Conservation (phyloP, 306 rosid genomes). For the Vigna angularis region DNA sequence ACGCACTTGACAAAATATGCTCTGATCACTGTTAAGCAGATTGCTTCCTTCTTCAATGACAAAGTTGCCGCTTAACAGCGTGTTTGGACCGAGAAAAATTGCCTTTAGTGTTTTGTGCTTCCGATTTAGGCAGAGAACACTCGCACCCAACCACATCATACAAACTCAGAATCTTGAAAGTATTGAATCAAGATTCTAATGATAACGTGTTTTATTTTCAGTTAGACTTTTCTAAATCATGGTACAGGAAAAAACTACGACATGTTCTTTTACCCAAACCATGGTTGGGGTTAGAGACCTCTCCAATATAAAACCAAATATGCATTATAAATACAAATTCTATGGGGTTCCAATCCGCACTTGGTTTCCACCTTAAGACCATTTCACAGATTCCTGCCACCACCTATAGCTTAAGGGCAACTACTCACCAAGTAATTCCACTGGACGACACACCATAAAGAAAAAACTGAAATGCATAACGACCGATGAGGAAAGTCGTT, state of each 20-base stretch:
- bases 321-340: conserved; percentile 14
- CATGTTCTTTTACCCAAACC: no score
- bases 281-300: neutral
- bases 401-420: neutral
- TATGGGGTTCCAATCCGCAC: neutral
- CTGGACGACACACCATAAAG: neutral
- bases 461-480: conserved; percentile 18
- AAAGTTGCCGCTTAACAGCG: neutral
- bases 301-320: neutral
- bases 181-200: no score
- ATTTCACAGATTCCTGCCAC: neutral
- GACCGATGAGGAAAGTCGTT: neutral
- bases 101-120: neutral
- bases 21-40: neutral
- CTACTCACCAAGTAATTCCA: conserved; percentile 5
- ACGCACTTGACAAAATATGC: neutral
- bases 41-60: neutral
- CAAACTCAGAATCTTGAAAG: neutral
- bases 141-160: neutral
- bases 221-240: no score
- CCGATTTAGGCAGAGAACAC: neutral
- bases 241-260: no score
- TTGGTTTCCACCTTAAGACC: no score
- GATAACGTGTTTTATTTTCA: no score
- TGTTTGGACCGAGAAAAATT: neutral